These are phyloP conservation scores for Schoenoplectus tabernaemontani DNA, from an alignment of 202 grass and related monocot species.

Conservation along the genomic window DNA sequence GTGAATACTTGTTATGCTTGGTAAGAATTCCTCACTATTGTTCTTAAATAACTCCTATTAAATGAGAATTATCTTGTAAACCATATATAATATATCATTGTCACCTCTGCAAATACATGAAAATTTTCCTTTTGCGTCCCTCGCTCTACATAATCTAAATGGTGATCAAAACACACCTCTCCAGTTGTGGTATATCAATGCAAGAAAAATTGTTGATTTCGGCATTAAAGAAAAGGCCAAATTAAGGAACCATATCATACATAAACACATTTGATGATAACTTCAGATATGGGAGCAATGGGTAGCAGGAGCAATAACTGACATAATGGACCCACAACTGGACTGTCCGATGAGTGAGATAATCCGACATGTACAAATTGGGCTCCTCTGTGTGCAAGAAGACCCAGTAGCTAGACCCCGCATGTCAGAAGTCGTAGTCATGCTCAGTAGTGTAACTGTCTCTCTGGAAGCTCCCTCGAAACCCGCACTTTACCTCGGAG, in stretches of 20 bases:
- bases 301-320: constrained; percentile 28
- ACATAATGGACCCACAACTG: constrained; percentile 36
- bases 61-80: neutral
- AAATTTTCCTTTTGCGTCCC: neutral
- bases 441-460: constrained; percentile 39
- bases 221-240: neutral
- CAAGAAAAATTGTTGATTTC: neutral
- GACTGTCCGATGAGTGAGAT: constrained; percentile 26
- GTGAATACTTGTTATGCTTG: neutral
- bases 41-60: neutral
- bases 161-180: neutral
- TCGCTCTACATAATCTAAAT: neutral
- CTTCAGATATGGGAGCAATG: constrained; percentile 49
- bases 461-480: constrained; percentile 33
- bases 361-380: constrained; percentile 41
- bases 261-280: neutral
- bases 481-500: constrained; percentile 43
- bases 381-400: constrained; percentile 44
- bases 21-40: neutral
- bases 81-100: neutral
- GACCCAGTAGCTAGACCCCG: constrained; percentile 36
- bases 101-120: neutral
- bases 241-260: neutral
- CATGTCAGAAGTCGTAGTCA: constrained; percentile 46
- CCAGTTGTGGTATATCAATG: neutral